Evolutionary conservation across 2,329 filamentous ascomycete genomes (phyloP).

Genomic region (Coniochaeta sp.): DNA sequence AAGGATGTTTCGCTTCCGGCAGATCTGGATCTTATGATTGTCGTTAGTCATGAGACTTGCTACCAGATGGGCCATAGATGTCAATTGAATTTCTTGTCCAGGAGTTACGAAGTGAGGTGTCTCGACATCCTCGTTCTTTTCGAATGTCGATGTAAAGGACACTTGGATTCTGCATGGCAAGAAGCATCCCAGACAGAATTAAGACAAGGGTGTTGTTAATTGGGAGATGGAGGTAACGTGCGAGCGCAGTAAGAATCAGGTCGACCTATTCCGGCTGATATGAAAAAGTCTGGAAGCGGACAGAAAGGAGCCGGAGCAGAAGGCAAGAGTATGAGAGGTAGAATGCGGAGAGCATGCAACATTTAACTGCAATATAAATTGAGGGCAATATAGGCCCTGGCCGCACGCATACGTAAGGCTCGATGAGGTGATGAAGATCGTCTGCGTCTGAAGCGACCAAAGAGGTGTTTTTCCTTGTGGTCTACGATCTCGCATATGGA

Average conservation of each 20-base stretch:
- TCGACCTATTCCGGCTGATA: conserved; percentile 2
- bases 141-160: neutral
- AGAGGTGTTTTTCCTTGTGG: neutral
- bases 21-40: neutral
- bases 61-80: neutral
- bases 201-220: neutral
- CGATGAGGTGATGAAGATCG: neutral
- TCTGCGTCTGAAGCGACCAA: neutral
- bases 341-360: neutral
- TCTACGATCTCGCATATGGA: neutral
- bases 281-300: neutral
- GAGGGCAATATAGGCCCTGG: neutral
- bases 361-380: neutral
- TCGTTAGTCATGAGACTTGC: neutral
- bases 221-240: neutral
- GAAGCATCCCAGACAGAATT: neutral
- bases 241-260: neutral
- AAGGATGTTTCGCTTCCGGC: neutral
- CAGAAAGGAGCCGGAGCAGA: neutral
- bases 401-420: conserved; percentile 1
- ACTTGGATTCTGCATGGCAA: neutral
- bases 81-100: neutral
- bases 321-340: neutral
- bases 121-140: neutral
- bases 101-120: neutral